These are phyloP conservation scores for Fusarium paranaense DNA, from an alignment of 2,329 filamentous ascomycete genomes.

Conservation along the genomic window DNA sequence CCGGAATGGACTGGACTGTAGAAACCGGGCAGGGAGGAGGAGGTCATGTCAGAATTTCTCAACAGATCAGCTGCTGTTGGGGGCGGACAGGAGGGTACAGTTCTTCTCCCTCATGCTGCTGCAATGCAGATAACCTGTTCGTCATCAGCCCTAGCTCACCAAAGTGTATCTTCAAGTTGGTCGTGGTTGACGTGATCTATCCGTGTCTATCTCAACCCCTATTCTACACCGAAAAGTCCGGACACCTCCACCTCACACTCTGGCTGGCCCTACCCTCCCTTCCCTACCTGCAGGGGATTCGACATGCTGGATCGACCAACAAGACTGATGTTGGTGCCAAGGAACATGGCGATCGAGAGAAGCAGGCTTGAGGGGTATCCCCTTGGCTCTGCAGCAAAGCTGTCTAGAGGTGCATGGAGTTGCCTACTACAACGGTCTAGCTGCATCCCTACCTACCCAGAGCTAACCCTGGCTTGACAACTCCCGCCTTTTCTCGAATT, in stretches of 20 bases:
- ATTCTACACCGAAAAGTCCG: neutral
- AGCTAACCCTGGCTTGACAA: neutral
- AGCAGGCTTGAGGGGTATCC: neutral
- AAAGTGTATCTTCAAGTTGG: neutral
- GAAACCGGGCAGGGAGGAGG: neutral
- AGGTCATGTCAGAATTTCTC: neutral
- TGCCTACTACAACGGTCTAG: neutral
- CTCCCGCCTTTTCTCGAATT: neutral
- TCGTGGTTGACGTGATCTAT: neutral
- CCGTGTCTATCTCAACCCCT: neutral
- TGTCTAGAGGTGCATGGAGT: neutral
- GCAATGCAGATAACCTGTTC: neutral
- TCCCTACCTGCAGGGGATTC: neutral
- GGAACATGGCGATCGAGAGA: conserved; percentile 1
- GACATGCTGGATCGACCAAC: neutral
- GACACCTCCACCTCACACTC: neutral
- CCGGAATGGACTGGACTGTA: conserved; percentile 7
- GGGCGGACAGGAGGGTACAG: neutral
- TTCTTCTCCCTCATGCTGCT: neutral
- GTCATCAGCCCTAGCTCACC: neutral
- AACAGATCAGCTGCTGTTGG: neutral
- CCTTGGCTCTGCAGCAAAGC: neutral
- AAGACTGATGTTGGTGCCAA: neutral
- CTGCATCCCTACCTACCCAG: neutral
- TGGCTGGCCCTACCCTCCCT: neutral